A percentile compares a stretch with the other conserved stretches of the same genome.
phyloP scores from a whole-genome alignment of 1,284 basidiomycete genomes.

The Coniferiporia weirii region DNA sequence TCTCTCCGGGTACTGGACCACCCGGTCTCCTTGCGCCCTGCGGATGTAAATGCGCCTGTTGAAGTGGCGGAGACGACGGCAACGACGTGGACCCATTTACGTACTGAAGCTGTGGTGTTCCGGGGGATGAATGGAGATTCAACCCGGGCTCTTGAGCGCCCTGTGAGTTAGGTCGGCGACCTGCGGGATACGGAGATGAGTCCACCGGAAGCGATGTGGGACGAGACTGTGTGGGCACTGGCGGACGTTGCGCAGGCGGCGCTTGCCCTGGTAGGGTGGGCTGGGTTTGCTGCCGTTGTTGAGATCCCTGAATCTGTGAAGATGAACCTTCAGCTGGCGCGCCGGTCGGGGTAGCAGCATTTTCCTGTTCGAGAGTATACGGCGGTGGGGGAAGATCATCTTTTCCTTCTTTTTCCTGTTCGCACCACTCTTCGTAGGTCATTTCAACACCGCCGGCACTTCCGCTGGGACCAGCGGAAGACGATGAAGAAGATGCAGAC shows the following conservation, averaged over 20 bases:
- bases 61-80: not conserved
- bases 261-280: not conserved
- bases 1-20: slow-evolving; percentile 1
- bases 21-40: not conserved
- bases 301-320: not conserved
- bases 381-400: slow-evolving; percentile 64
- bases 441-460: slow-evolving; percentile 21
- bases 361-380: slow-evolving; percentile 46
- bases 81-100: not conserved
- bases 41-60: not conserved
- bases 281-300: not conserved
- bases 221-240: not conserved
- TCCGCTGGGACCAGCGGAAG: slow-evolving; percentile 21
- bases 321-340: not conserved
- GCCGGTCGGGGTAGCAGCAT: not conserved
- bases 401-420: slow-evolving; percentile 38
- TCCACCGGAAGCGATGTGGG: not conserved
- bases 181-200: not conserved
- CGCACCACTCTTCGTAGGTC: slow-evolving; percentile 45
- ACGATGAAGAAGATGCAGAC: slow-evolving; percentile 26
- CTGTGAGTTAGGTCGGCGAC: not conserved
- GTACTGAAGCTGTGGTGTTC: not conserved
- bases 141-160: not conserved
- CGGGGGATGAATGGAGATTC: not conserved
- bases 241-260: not conserved